These are phyloP conservation scores for Elsinoe necatrix DNA, from an alignment of 2,329 filamentous ascomycete species.

Conservation along the genomic window DNA sequence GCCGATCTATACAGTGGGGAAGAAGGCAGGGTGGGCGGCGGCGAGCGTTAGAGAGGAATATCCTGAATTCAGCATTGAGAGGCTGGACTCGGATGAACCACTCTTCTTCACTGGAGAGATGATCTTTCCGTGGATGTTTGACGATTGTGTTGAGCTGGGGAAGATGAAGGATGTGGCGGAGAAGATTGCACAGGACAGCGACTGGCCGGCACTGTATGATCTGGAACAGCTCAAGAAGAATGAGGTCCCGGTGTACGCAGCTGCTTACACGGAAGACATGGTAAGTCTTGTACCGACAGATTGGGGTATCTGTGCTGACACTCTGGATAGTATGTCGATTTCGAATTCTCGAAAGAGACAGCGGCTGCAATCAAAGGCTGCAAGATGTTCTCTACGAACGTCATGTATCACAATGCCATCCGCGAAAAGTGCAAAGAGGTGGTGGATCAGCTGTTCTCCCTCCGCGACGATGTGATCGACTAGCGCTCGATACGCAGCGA, in stretches of 20 bases:
- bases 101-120: slow-evolving; percentile 87
- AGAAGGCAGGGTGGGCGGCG: slow-evolving; percentile 67
- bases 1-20: slow-evolving; percentile 69
- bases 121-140: slow-evolving; percentile 78
- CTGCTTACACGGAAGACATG: slow-evolving; percentile 58
- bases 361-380: slow-evolving; percentile 64
- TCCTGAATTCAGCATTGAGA: slow-evolving; percentile 40
- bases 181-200: slow-evolving; percentile 55
- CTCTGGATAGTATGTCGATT: slow-evolving; percentile 85
- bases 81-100: slow-evolving; percentile 34
- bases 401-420: slow-evolving; percentile 78
- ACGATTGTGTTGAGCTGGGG: slow-evolving; percentile 68
- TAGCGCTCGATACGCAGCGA: slow-evolving; percentile 23
- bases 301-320: neutral
- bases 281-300: neutral
- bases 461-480: slow-evolving; percentile 63
- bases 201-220: slow-evolving; percentile 74
- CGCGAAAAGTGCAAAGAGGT: slow-evolving; percentile 67
- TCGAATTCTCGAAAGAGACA: slow-evolving; percentile 62
- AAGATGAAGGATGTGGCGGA: slow-evolving; percentile 61
- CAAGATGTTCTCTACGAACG: slow-evolving; percentile 78
- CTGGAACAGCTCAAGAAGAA: slow-evolving; percentile 64
- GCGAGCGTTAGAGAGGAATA: slow-evolving; percentile 50
- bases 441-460: slow-evolving; percentile 62
- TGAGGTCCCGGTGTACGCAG: slow-evolving; percentile 76